Conservation (phyloP, 192 early-diverging fungal species). For the Allomyces javanicus region DNA sequence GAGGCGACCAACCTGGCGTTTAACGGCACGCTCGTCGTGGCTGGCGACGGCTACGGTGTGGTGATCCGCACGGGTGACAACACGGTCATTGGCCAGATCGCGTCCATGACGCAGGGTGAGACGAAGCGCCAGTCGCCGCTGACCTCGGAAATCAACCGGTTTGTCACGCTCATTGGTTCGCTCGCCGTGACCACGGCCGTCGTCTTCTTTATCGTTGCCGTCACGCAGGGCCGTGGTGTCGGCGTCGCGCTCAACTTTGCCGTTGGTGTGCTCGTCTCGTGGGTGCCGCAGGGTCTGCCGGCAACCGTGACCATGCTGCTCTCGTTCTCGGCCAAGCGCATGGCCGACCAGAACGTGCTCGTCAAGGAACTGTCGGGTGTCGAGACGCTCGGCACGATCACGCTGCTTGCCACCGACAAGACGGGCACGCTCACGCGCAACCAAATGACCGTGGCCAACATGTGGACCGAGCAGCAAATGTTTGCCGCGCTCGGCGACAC, state of each 20-base stretch:
- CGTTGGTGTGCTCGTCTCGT: constrained; percentile 71
- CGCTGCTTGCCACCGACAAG: constrained; percentile 90
- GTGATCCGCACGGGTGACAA: constrained; percentile 82
- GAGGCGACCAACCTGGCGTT: constrained; percentile 85
- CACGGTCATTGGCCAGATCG: constrained; percentile 92
- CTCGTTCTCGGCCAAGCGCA: constrained; percentile 86
- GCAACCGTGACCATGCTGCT: constrained; percentile 86
- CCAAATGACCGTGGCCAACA: constrained; percentile 85
- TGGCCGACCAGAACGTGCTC: constrained; percentile 71
- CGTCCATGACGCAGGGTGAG: constrained; percentile 61
- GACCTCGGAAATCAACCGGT: constrained; percentile 50
- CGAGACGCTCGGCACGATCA: constrained; percentile 91
- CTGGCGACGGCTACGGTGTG: constrained; percentile 76
- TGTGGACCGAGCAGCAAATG: constrained; percentile 61
- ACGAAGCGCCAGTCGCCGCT: constrained; percentile 52
- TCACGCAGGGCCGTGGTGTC: constrained; percentile 24
- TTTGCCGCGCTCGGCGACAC: constrained; percentile 30
- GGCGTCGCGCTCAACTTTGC: constrained; percentile 51
- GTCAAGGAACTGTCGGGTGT: constrained; percentile 94
- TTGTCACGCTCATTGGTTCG: constrained; percentile 68
- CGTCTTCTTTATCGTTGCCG: constrained; percentile 65
- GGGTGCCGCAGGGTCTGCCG: constrained; percentile 84
- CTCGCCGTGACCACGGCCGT: constrained; percentile 53
- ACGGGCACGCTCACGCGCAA: constrained; percentile 92
- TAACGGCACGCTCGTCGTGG: constrained; percentile 66